A percentile compares a stretch with the other conserved stretches of the same genome.
phyloP scores from a whole-genome alignment of 2,329 filamentous ascomycete species.

The Stemphylium vesicarium region DNA sequence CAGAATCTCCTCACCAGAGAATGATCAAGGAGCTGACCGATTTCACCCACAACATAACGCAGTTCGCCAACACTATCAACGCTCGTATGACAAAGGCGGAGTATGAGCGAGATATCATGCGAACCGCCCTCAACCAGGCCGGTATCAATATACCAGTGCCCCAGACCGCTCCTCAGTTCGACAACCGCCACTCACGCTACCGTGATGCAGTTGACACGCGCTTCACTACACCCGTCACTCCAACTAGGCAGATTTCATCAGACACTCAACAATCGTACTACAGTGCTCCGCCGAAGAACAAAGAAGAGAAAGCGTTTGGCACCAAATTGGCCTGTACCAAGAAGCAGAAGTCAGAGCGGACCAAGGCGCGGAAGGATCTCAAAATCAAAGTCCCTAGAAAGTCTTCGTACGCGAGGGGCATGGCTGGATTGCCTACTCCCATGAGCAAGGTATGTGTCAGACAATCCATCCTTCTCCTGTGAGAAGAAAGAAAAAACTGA shows the following conservation, averaged over 20 bases:
- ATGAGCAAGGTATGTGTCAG: slow-evolving; percentile 9
- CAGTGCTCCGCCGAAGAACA: neutral
- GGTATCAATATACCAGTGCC: no score
- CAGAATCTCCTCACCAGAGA: neutral
- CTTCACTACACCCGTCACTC: slow-evolving; percentile 1
- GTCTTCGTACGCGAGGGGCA: neutral
- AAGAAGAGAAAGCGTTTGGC: neutral
- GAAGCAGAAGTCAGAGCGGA: neutral
- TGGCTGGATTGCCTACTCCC: slow-evolving; percentile 14
- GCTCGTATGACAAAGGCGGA: slow-evolving; percentile 95
- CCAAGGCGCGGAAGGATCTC: slow-evolving; percentile 14
- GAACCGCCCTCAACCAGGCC: neutral
- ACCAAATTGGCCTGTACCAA: neutral
- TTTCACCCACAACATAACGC: neutral
- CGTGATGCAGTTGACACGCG: neutral
- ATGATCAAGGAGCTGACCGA: slow-evolving; percentile 1
- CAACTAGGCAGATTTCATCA: rapidly evolving
- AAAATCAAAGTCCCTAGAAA: slow-evolving; percentile 16
- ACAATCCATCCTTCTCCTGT: neutral
- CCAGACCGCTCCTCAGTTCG: neutral
- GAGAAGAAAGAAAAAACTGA: no score
- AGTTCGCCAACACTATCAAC: slow-evolving; percentile 60
- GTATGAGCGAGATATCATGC: slow-evolving; percentile 68
- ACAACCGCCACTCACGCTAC: neutral
- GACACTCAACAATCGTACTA: neutral